Evolutionary conservation across 345 rosid species (phyloP).

Genomic region (Physaria fendleri): DNA sequence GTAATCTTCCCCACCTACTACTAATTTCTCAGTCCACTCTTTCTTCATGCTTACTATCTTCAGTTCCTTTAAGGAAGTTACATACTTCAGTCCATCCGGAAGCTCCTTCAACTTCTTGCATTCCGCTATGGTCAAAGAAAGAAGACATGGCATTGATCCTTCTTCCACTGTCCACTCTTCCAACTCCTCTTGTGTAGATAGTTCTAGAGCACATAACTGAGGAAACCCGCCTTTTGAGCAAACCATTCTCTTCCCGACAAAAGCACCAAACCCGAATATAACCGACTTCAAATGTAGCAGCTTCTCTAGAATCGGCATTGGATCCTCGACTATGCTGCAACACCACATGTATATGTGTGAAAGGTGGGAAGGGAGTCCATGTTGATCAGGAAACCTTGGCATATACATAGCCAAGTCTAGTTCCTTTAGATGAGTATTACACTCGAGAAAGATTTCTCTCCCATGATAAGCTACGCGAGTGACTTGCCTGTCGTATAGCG

Average conservation of each 20-base stretch:
- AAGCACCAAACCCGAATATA: constrained; percentile 9
- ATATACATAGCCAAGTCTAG: constrained; percentile 11
- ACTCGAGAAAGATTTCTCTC: not conserved
- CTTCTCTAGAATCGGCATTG: constrained; percentile 37
- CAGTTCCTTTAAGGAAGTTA: constrained; percentile 1
- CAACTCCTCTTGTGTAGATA: not conserved
- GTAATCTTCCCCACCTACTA: constrained; percentile 1
- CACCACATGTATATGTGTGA: constrained; percentile 14
- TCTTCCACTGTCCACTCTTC: constrained; percentile 26
- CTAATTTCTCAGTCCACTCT: not conserved
- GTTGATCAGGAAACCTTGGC: constrained; percentile 28
- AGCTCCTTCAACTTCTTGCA: constrained; percentile 30
- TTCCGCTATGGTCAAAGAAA: constrained; percentile 18
- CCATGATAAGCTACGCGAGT: not conserved
- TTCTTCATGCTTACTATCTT: not conserved
- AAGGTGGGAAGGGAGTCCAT: constrained; percentile 28
- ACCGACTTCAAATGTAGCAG: constrained; percentile 25
- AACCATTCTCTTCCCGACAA: constrained; percentile 27
- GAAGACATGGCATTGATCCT: too few relatives aligned
- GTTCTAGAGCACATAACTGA: not conserved
- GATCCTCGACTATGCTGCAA: constrained; percentile 35
- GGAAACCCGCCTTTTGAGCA: too few relatives aligned
- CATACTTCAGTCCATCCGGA: constrained; percentile 21
- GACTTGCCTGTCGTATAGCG: not conserved
- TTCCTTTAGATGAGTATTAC: constrained; percentile 3